Base-by-base conservation (phyloP, 352 stramenopile species). In the Pythium dissotocum region DNA sequence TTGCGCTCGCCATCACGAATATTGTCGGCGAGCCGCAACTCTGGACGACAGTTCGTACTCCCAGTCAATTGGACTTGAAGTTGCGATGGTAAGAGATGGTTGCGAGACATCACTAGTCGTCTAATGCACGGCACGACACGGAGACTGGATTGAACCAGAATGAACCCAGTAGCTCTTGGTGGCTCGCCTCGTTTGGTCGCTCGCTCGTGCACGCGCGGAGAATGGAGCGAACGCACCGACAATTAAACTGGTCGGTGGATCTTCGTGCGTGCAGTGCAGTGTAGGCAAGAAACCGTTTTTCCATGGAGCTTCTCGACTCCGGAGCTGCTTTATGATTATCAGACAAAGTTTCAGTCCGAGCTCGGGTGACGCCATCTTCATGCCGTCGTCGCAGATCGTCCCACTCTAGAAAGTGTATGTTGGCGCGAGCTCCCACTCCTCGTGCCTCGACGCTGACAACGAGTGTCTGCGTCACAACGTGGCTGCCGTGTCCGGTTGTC, bases 351-450 rank as follows among this genome's bases (percentile, higher is more conserved):
- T 24, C 21, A 24, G 21, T 24, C 21, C 21, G 21, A 24, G 21
- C 40, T 6, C 13, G 14, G 16, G 13, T 49, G 40, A 24, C 40
- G 40, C 40, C 40, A 49, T 49, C 40, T 38, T 72, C 60, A 68
- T 63, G 52, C 21, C 21, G 21, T 6, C 13, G 14, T 68, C 33
- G 59, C 44, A 5, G 59, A 5, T 10, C 16, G 35, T 64, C 60
- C 60, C 56, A 64, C 60, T 68, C 18, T 69, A 4, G 40, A 63
- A 73, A 73, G 67, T 73, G 67, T 73, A 73, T 57, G 67, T 69
- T 69, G 56, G 65, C 30, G 40, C 40, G 61, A 73, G 61, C 65
- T 59, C 46, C 33, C 57, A 49, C 56, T 51, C 59, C 28, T n/a
- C 6, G 1, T 8, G 21, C 26, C 38, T n/a, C 48, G 33, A 58